Conservation (phyloP, 495 filamentous ascomycete species). For the Gamarada debralockiae region DNA sequence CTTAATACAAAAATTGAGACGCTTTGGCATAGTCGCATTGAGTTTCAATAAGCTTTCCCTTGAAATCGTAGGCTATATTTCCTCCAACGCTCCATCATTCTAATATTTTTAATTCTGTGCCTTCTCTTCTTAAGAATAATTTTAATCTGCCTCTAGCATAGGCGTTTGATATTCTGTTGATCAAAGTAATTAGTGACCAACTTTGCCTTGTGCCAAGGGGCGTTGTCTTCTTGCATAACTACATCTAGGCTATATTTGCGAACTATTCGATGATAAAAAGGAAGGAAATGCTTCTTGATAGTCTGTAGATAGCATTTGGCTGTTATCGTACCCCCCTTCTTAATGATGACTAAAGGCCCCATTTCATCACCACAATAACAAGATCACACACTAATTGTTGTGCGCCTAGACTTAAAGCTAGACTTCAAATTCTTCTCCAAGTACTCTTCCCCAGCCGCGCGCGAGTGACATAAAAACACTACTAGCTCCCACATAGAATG, state of each 20-base stretch:
- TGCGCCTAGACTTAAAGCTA: constrained; percentile 10
- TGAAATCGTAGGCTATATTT: constrained; percentile 4
- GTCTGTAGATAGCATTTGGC: constrained; percentile 3
- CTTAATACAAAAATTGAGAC: background rate
- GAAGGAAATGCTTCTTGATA: constrained; percentile 7
- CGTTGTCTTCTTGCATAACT: too few relatives aligned
- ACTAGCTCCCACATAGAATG: constrained; percentile 5
- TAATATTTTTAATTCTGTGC: constrained; percentile 1
- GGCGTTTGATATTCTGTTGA: background rate
- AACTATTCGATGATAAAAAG: constrained; percentile 8
- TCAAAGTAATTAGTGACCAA: background rate
- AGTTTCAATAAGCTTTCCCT: background rate
- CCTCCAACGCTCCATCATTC: background rate
- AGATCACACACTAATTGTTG: too few relatives aligned
- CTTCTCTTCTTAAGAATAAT: too few relatives aligned
- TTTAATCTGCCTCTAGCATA: too few relatives aligned
- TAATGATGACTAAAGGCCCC: constrained; percentile 4
- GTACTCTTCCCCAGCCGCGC: constrained; percentile 1
- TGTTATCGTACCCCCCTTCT: constrained; percentile 7
- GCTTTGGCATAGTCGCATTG: constrained; percentile 3
- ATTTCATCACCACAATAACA: constrained; percentile 10
- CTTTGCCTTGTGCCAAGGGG: constrained; percentile 11
- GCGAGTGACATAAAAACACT: constrained; percentile 2
- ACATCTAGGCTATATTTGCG: constrained; percentile 3
- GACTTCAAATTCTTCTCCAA: constrained; percentile 4